A percentile compares a stretch with the other conserved stretches of the same genome.
Evolutionary conservation across 495 filamentous ascomycete genomes (phyloP).

Genomic region (Chaetomidium leptoderma): DNA sequence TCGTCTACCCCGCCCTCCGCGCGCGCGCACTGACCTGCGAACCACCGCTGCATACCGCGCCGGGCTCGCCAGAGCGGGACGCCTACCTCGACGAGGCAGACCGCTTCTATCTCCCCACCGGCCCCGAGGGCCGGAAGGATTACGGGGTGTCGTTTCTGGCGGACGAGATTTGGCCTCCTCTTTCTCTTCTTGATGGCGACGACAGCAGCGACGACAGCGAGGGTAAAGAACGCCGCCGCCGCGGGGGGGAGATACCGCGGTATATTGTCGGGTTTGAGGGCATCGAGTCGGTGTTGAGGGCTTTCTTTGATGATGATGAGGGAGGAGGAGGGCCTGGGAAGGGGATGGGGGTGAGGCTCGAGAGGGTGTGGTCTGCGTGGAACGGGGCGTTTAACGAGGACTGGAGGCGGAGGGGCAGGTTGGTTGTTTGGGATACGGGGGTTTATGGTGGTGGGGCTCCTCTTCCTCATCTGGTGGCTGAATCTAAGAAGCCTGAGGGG

Average conservation of each 20-base stretch:
- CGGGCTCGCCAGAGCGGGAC: constrained; percentile 48
- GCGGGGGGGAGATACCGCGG: constrained; percentile 47
- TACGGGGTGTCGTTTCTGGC: constrained; percentile 52
- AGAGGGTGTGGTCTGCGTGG: constrained; percentile 63
- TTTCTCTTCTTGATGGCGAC: background rate
- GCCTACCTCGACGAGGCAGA: constrained; percentile 80
- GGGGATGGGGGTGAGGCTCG: constrained; percentile 41
- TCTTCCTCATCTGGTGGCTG: background rate
- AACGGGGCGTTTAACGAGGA: constrained; percentile 89
- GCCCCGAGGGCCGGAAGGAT: background rate
- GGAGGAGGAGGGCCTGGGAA: constrained; percentile 41
- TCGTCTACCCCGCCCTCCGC: constrained; percentile 66
- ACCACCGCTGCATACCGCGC: constrained; percentile 65
- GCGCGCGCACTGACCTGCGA: constrained; percentile 91
- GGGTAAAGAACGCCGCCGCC: background rate
- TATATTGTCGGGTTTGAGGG: constrained; percentile 55
- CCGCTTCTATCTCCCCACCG: constrained; percentile 7
- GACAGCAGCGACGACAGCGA: background rate
- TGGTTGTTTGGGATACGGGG: constrained; percentile 70
- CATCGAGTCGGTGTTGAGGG: constrained; percentile 41
- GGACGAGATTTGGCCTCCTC: constrained; percentile 37
- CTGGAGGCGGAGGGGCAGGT: constrained; percentile 73
- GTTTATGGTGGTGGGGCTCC: constrained; percentile 28
- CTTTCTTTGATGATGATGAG: constrained; percentile 41
- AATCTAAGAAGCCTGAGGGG: background rate